A percentile compares a stretch with the other conserved stretches of the same genome.
Conservation (phyloP, 129 eudicot species). For the Centaurea solstitialis region DNA sequence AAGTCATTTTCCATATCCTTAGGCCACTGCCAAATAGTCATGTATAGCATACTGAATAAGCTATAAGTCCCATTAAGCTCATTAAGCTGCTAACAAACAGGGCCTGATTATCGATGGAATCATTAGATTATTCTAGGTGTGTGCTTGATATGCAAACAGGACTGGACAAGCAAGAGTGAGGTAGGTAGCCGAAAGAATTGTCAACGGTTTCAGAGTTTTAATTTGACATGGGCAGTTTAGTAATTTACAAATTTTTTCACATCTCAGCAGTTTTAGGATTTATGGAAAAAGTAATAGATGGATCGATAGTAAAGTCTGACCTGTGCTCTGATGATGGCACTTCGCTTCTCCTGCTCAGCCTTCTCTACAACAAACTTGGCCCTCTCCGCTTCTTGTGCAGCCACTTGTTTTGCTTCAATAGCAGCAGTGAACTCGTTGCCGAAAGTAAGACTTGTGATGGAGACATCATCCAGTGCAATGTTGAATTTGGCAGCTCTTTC, state of each 20-base stretch:
- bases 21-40: too few relatives aligned
- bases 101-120: neutral
- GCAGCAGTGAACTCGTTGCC: constrained; percentile 64
- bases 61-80: too few relatives aligned
- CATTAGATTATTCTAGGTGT: neutral
- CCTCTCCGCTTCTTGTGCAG: constrained; percentile 70
- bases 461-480: constrained; percentile 61
- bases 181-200: neutral
- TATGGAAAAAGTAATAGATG: neutral
- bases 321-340: constrained; percentile 68
- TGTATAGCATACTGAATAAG: too few relatives aligned
- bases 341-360: constrained; percentile 60
- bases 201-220: neutral
- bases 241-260: neutral
- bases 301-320: neutral
- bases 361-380: constrained; percentile 65
- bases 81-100: too few relatives aligned
- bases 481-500: constrained; percentile 52
- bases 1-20: too few relatives aligned
- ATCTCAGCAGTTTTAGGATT: neutral
- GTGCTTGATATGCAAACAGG: neutral
- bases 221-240: neutral
- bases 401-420: constrained; percentile 67
- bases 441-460: constrained; percentile 53
- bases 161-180: neutral